Conservation (phyloP, 2,329 filamentous ascomycete species). For the Fusarium sp. region DNA sequence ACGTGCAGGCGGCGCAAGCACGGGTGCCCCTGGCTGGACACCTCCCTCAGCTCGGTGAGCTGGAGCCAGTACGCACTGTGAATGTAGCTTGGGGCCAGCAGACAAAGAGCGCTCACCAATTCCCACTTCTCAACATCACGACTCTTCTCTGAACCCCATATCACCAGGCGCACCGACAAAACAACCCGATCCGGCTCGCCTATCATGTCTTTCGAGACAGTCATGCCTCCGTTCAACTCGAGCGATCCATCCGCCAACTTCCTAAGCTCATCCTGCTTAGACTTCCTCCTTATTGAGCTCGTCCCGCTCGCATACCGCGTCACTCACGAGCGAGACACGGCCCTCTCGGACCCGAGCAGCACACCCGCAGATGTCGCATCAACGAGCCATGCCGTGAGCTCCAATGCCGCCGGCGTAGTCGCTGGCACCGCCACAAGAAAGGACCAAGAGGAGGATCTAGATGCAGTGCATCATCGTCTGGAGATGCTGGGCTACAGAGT, state of each 20-base stretch:
- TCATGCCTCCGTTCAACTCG: conserved; percentile 76
- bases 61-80: conserved; percentile 6
- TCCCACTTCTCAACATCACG: background rate
- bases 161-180: background rate
- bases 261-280: conserved; percentile 86
- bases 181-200: background rate
- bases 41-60: conserved; percentile 8
- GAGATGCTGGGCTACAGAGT: conserved; percentile 91
- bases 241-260: conserved; percentile 81
- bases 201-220: conserved; percentile 79
- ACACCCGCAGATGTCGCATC: conserved; percentile 35
- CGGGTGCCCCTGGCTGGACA: background rate
- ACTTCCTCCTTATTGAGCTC: conserved; percentile 95
- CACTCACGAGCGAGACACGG: conserved; percentile 75
- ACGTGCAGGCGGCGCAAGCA: conserved; percentile 18
- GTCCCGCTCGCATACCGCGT: conserved; percentile 94
- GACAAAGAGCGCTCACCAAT: background rate
- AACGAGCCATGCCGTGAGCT: conserved; percentile 41
- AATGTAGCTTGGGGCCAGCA: background rate
- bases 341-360: conserved; percentile 51
- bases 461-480: conserved; percentile 86
- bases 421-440: conserved; percentile 42
- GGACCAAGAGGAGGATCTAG: conserved; percentile 84
- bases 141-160: background rate
- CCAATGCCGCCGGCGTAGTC: conserved; percentile 39